Percentiles rank a stretch among this genome's conserved stretches.
Evolutionary conservation across 208 protist species (phyloP).

Genomic region (Leishmania guyanensis): DNA sequence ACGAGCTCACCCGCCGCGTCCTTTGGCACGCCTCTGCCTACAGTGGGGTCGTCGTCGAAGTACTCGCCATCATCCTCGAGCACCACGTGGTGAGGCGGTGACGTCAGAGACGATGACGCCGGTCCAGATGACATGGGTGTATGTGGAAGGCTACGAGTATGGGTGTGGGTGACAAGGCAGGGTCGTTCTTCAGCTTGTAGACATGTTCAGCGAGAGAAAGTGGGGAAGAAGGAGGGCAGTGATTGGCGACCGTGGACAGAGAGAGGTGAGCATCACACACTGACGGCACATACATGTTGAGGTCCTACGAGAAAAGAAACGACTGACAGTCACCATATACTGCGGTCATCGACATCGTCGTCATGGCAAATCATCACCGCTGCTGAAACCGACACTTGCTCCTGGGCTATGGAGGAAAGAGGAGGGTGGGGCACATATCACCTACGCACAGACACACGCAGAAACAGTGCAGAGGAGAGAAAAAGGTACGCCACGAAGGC

Average conservation of each 20-base stretch:
- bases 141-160: neutral
- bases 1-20: slow-evolving; percentile 49
- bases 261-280: neutral
- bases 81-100: slow-evolving; percentile 44
- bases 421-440: neutral
- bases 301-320: neutral
- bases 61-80: slow-evolving; percentile 77
- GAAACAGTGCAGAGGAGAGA: slow-evolving; percentile 20
- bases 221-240: neutral
- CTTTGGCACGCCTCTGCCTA: slow-evolving; percentile 67
- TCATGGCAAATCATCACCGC: neutral
- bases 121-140: neutral
- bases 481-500: slow-evolving; percentile 85
- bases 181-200: neutral
- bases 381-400: neutral
- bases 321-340: neutral
- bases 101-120: neutral
- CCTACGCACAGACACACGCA: neutral
- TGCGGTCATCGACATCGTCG: neutral
- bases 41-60: slow-evolving; percentile 83
- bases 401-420: neutral
- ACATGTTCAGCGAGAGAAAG: neutral
- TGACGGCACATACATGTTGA: neutral
- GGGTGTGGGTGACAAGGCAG: neutral
- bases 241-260: neutral